phyloP scores from a whole-genome alignment of 306 rosid species.

The Cicer judaicum region DNA sequence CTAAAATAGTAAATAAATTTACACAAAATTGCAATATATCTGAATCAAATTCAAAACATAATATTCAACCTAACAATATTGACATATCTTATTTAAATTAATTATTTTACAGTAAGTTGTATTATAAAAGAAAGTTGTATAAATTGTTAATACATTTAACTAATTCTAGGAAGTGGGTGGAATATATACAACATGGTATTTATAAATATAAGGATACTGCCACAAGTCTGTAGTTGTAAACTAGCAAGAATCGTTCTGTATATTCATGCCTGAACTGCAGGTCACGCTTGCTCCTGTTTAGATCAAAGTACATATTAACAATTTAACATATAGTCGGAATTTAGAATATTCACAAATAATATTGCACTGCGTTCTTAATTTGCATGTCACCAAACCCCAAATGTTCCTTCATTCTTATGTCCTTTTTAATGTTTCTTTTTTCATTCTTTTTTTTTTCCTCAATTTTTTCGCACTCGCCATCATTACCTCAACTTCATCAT shows the following conservation, averaged over 20 bases:
- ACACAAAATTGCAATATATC: too few relatives aligned
- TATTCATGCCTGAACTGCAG: conserved; percentile 44
- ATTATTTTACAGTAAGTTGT: too few relatives aligned
- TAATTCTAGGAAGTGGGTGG: background rate
- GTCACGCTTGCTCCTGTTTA: conserved; percentile 65
- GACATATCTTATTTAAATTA: too few relatives aligned
- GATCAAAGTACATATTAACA: conserved; percentile 50
- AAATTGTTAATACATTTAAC: too few relatives aligned
- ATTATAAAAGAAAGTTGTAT: too few relatives aligned
- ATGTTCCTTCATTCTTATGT: conserved; percentile 68
- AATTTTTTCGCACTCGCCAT: conserved; percentile 64
- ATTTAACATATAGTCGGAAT: conserved; percentile 27
- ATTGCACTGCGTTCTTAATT: conserved; percentile 27
- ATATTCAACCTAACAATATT: too few relatives aligned
- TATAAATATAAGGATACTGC: conserved; percentile 9
- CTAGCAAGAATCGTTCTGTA: conserved; percentile 32
- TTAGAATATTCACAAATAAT: background rate
- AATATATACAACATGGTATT: background rate
- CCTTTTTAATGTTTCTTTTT: conserved; percentile 23
- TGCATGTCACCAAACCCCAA: conserved; percentile 76
- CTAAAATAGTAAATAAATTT: too few relatives aligned
- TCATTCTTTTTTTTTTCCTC: conserved; percentile 18
- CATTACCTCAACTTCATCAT: conserved; percentile 65
- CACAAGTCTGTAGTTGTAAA: conserved; percentile 30
- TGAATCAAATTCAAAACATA: accelerated